Base-by-base conservation (phyloP, 1,284 basidiomycete species). In the Ceratobasidium sp. region DNA sequence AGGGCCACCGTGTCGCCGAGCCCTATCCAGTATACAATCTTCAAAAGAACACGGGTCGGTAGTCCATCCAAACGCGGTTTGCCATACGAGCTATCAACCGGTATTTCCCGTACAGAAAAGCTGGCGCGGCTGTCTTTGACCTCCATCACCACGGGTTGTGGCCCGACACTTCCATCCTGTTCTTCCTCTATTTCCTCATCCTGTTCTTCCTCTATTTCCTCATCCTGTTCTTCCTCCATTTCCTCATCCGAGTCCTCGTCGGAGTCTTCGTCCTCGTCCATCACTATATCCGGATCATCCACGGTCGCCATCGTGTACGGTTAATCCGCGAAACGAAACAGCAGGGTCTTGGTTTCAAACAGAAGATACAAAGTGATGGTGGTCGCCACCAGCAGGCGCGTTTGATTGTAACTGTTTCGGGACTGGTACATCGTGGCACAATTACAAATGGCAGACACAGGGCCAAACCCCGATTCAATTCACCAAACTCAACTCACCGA, bases 341-440 rank as follows among this genome's bases (percentile, higher is more conserved):
- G 27, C 29, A 56, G 13, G 13, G 53, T 56, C 53, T 56, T 56
- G 31, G 53, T 56, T 56, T 56, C 53, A 56, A 61, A 61, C 58
- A 61, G 31, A n/a, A 9, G 58, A 9, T 6, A n/a, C 2, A 59
- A 27, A 27, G n/a, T 51, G 19, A 27, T 39, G 53, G 68, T 71
- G 68, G 68, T 59, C 37, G 54, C 39, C 68, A 46, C 49, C 22
- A 46, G 34, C 34, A 43, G 31, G 53, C 27, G 31, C 39, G 31
- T 34, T 61, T 58, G 64, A 51, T 53, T 54, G 53, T 31, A 61
- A 22, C 58, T 34, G 39, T 61, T 61, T 61, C 58, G 39, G 58
- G 58, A 61, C 53, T 61, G 58, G 49, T 49, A 59, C 68, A 61
- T 68, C 54, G 68, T 48, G 54, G 54, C 66, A 54, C 53, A 43